Evolutionary conservation across 2,329 filamentous ascomycete species (phyloP), one percentile per base, ranked within the genome.

Genomic region (Botrytis hyacinthi): DNA sequence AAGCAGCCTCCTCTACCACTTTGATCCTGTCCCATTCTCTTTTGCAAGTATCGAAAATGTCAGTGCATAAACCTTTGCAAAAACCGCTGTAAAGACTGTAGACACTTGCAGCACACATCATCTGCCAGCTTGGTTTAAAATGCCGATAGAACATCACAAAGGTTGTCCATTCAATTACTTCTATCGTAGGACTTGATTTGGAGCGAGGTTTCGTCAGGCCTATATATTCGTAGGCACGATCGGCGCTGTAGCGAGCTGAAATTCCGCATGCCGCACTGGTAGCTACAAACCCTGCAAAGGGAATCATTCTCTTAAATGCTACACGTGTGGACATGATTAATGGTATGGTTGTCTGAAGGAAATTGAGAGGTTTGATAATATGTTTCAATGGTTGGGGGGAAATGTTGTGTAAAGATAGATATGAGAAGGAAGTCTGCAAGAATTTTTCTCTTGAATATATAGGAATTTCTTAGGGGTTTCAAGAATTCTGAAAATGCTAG

Each of bases 21-120:
- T 61, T 61, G 59, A 22, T 26, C 1, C 3, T n/a, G 12, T 40
- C 26, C 59, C 35, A 61, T 26, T 0, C 35, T 40, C 35, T 8
- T 61, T 37, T 40, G 32, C 59, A 40, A 8, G 0, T 35, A 12
- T n/a, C 1, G 32, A 61, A 40, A 1, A 61, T 37, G 0, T 0
- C 0, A 20, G 3, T 35, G 59, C 59, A 37, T 0, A n/a, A 2
- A 1, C 0, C 3, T 51, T 12, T 14, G 26, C 48, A n/a, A 16
- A 51, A 51, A 16, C 26, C 0, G 48, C 5, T 16, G 26, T 14
- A n/a, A 6, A 3, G 0, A 0, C 4, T 1, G 29, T 37, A 37
- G 35, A n/a, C 59, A 26, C 20, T 1, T 14, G 2, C 22, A 61
- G 29, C 32, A 6, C 32, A 12, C 10, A 37, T 3, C 0, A 16